Base-by-base conservation (phyloP, 371 early-diverging fungal species). In the Chytridiales sp. region DNA sequence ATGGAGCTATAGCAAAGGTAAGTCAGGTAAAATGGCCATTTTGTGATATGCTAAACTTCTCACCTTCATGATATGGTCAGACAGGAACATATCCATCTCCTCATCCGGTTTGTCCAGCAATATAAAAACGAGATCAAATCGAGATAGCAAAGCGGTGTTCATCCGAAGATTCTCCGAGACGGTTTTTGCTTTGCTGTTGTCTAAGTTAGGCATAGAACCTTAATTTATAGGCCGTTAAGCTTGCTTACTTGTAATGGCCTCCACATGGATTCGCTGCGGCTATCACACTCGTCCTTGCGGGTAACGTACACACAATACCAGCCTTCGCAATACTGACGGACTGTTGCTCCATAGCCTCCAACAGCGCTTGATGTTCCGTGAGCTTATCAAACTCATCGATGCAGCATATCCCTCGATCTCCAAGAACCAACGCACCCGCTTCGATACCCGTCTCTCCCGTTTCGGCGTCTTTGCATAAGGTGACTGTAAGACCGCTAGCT, bases 281-380 rank as follows among this genome's bases (percentile, higher is more conserved):
- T 56, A 99, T 77, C 36, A 99, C 88, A 21, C 96, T 92, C 24
- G 99, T 95, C 66, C 99, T 82, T 3, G 99, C 99, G 73, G 98
- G 99, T 15, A 99, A 74, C 15, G 82, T 83, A 57, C 89, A 84
- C 22, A 90, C 87, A 27, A 90, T 82, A 46, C 99, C 99, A 22
- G 99, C 98, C 81, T 99, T 99, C 52, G 97, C 95, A 13, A 99
- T 93, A n/a, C 94, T 93, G 24, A 99, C 93, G 0, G 96, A 94
- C 81, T 99, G 99, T 78, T 99, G 99, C 81, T 99, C 99, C 99
- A 99, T 99, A 21, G 94, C 99, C 83, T 99, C 99, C 72, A 98
- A 95, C 62, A 99, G 82, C 13, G 95, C 89, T 17, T 95, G 87
- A 3, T 89, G 67, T 59, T 98, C 98, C 15, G 91, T 86, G 95